Percentiles rank a stretch among this genome's conserved stretches.
These are phyloP conservation scores for Lipomyces sp. DNA, from an alignment of 805 yeast species.

Conservation along the genomic window DNA sequence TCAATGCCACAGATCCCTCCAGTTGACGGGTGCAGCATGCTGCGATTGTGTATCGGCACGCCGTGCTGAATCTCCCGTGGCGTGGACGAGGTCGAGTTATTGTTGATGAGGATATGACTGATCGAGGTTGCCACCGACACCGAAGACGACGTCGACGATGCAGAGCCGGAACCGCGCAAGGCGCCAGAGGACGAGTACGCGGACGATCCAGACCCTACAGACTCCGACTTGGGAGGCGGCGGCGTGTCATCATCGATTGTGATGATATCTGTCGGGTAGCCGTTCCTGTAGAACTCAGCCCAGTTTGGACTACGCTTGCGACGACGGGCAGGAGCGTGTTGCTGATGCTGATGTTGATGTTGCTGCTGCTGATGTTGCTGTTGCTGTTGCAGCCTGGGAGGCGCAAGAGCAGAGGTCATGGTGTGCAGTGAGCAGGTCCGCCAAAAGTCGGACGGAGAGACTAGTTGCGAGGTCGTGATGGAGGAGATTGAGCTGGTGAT, in stretches of 20 bases:
- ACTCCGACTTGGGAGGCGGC: constrained; percentile 25
- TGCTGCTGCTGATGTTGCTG: constrained; percentile 8
- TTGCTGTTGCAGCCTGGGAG: constrained; percentile 3
- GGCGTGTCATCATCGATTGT: constrained; percentile 44
- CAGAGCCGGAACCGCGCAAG: constrained; percentile 17
- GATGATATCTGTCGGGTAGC: constrained; percentile 44
- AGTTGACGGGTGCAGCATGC: constrained; percentile 1
- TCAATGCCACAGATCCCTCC: neutral
- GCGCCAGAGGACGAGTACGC: constrained; percentile 13
- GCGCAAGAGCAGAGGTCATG: constrained; percentile 12
- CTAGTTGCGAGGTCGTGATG: neutral
- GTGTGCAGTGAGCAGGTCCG: constrained; percentile 2
- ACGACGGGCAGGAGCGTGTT: constrained; percentile 14
- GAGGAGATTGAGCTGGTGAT: neutral
- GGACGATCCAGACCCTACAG: neutral
- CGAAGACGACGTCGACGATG: constrained; percentile 25
- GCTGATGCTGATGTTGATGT: neutral
- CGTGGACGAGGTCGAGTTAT: neutral
- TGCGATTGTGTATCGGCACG: neutral
- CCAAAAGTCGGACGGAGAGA: neutral
- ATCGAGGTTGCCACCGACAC: constrained; percentile 22
- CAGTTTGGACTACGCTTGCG: constrained; percentile 40
- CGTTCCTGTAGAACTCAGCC: constrained; percentile 44
- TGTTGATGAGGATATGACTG: constrained; percentile 15
- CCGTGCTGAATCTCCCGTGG: neutral